phyloP scores from a whole-genome alignment of 768 basidiomycete genomes.

The Chalciporus piperatus region DNA sequence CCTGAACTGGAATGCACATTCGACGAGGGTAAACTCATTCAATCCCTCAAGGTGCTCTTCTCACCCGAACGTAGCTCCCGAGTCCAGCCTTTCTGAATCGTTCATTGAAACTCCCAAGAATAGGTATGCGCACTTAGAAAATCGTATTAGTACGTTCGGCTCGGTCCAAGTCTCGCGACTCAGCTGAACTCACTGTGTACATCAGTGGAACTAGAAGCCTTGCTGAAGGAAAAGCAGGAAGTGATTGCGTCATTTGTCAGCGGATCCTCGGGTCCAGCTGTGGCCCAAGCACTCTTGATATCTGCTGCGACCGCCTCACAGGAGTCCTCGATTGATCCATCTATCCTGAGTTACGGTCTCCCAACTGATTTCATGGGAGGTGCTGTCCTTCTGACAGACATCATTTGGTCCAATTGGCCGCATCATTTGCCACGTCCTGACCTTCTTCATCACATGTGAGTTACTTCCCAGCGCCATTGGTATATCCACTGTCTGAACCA shows the following conservation, averaged over 20 bases:
- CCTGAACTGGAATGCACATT: conserved; percentile 70
- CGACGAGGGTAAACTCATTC: conserved; percentile 52
- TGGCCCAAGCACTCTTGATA: background rate
- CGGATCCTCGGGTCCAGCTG: background rate
- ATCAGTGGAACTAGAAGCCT: conserved; percentile 65
- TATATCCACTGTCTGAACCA: background rate
- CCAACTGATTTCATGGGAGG: background rate
- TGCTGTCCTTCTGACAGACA: background rate
- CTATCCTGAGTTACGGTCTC: background rate
- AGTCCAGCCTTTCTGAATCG: conserved; percentile 33
- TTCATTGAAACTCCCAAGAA: conserved; percentile 53
- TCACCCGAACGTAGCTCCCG: conserved; percentile 31
- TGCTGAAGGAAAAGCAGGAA: conserved; percentile 58
- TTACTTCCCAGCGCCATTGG: conserved; percentile 2
- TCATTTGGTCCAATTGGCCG: conserved; percentile 50
- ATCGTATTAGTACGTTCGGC: conserved; percentile 56
- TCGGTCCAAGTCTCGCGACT: background rate
- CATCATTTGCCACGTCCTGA: conserved; percentile 57
- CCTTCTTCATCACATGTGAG: conserved; percentile 64
- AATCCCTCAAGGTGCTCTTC: background rate
- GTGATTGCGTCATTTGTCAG: conserved; percentile 1
- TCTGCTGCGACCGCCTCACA: background rate
- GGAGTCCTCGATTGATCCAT: background rate
- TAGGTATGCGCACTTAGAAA: conserved; percentile 62
- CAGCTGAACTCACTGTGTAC: conserved; percentile 4